A percentile compares a stretch with the other conserved stretches of the same genome.
Evolutionary conservation across 768 basidiomycete genomes (phyloP).

Genomic region (Candolleomyces efflorescens): DNA sequence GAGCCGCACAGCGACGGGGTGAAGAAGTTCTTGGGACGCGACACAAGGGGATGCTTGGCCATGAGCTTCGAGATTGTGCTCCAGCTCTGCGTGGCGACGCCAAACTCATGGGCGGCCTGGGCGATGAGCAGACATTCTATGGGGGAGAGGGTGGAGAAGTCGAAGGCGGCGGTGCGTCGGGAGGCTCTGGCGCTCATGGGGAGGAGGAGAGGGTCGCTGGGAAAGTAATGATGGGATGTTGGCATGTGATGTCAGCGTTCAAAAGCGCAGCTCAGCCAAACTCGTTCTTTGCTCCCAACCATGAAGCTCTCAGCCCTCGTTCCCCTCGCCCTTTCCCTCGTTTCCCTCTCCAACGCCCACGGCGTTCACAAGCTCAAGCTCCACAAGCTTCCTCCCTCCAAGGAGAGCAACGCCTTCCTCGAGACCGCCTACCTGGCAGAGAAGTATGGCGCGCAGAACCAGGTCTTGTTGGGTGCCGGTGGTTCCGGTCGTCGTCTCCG

Average conservation of each 20-base stretch:
- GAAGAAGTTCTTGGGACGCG: conserved; percentile 61
- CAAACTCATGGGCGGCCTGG: conserved; percentile 83
- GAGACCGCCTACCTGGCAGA: conserved; percentile 86
- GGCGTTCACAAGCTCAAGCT: conserved; percentile 85
- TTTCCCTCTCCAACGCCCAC: conserved; percentile 49
- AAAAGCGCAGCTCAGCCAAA: not conserved
- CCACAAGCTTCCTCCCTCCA: conserved; percentile 72
- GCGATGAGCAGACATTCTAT: conserved; percentile 79
- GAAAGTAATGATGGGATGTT: too few species aligned
- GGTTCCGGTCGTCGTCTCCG: conserved; percentile 62
- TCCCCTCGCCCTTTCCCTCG: conserved; percentile 36
- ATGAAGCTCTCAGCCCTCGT: conserved; percentile 41
- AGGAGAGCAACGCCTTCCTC: conserved; percentile 56
- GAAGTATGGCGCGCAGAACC: conserved; percentile 73
- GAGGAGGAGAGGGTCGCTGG: not conserved
- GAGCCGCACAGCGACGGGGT: conserved; percentile 65
- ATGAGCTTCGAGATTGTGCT: conserved; percentile 59
- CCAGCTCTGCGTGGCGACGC: conserved; percentile 57
- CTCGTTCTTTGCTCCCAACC: conserved; percentile 5
- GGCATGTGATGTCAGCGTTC: conserved; percentile 3
- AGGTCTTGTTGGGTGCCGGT: conserved; percentile 60
- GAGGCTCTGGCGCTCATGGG: conserved; percentile 29
- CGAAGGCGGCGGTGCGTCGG: conserved; percentile 18
- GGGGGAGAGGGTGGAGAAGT: conserved; percentile 19
- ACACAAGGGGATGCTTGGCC: conserved; percentile 64